Conservation (phyloP, 1,284 basidiomycete species). For the Papiliotrema laurentii region DNA sequence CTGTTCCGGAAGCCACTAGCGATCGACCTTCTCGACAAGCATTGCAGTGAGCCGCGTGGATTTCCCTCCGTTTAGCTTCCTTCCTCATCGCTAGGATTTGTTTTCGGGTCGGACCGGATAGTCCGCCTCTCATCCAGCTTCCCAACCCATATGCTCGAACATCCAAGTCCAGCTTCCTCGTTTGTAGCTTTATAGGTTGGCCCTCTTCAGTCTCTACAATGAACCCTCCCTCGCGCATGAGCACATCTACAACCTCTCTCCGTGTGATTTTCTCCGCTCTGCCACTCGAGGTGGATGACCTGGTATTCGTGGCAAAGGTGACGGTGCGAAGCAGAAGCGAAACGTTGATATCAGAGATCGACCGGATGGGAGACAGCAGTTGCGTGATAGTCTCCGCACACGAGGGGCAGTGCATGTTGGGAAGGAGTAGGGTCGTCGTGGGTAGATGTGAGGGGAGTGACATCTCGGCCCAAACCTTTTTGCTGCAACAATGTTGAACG, state of each 20-base stretch:
- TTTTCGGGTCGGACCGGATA: constrained; percentile 7
- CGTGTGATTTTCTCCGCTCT: constrained; percentile 2
- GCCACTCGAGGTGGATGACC: constrained; percentile 4
- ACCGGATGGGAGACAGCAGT: constrained; percentile 29
- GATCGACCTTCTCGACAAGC: constrained; percentile 32
- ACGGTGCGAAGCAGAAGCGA: constrained; percentile 43
- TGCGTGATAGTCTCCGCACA: constrained; percentile 44
- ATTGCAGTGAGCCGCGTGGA: constrained; percentile 42
- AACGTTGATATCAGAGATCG: constrained; percentile 31
- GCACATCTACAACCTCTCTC: constrained; percentile 17
- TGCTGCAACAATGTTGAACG: no score
- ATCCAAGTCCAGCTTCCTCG: neutral
- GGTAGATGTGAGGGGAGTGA: constrained; percentile 20
- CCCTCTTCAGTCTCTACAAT: constrained; percentile 17
- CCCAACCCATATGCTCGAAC: neutral
- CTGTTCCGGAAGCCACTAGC: no score
- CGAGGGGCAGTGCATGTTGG: constrained; percentile 48
- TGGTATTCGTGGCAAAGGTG: constrained; percentile 26
- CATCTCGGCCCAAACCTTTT: no score
- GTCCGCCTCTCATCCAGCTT: no score
- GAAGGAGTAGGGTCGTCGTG: constrained; percentile 12
- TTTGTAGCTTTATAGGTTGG: neutral
- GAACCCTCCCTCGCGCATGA: constrained; percentile 36
- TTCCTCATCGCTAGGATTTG: constrained; percentile 20
- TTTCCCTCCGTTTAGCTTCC: constrained; percentile 16